phyloP scores from a whole-genome alignment of 805 yeast species.

The Komagataella pseudopastoris region DNA sequence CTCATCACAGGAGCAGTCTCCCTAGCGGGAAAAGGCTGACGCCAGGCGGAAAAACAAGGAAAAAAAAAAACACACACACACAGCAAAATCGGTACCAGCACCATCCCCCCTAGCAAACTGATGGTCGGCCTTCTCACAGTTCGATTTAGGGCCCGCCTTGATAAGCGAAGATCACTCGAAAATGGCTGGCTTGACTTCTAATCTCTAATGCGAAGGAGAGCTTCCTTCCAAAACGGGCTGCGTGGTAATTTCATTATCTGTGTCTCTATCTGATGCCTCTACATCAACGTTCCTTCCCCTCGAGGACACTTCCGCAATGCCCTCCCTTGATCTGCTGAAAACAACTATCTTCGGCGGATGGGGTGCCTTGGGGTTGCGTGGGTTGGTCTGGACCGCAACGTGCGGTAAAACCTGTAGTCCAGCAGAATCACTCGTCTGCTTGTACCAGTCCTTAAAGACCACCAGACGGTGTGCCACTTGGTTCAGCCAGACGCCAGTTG shows the following conservation, averaged over 20 bases:
- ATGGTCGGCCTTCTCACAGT: too few relatives aligned
- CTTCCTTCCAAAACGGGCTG: not conserved
- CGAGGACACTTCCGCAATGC: not conserved
- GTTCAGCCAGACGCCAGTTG: not conserved
- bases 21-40: not conserved
- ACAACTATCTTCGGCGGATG: not conserved
- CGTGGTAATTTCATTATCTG: not conserved
- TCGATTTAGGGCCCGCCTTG: not conserved
- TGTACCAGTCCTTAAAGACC: not conserved
- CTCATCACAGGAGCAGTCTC: too few relatives aligned
- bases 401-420: not conserved
- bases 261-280: not conserved
- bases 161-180: too few relatives aligned
- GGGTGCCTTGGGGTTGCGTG: not conserved
- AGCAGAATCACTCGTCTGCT: not conserved
- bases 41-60: not conserved
- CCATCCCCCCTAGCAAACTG: too few relatives aligned
- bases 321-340: not conserved
- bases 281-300: not conserved
- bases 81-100: too few relatives aligned
- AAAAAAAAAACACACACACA: too few relatives aligned
- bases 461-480: not conserved
- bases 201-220: not conserved
- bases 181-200: not conserved
- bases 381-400: not conserved